These are phyloP conservation scores for Omphalea diandra DNA, from an alignment of 441 rosid genomes.

Conservation along the genomic window DNA sequence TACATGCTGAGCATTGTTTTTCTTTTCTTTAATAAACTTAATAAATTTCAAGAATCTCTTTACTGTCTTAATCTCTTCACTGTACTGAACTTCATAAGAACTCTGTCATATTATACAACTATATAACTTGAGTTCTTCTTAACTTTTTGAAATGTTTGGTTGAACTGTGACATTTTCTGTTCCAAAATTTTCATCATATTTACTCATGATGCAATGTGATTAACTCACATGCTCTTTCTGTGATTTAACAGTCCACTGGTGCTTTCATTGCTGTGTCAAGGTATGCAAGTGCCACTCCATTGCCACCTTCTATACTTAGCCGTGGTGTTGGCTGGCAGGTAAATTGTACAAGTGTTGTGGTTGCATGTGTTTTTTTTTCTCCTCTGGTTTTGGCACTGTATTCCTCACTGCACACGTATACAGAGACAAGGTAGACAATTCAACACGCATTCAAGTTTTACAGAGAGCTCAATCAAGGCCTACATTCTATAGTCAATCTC, in stretches of 20 bases:
- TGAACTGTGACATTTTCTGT: neutral
- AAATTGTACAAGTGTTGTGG: slow-evolving; percentile 14
- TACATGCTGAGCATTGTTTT: neutral
- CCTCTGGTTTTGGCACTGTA: neutral
- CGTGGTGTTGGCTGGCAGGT: slow-evolving; percentile 99
- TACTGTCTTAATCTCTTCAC: neutral
- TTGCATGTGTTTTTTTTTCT: neutral
- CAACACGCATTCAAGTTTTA: neutral
- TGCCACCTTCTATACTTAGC: slow-evolving; percentile 92
- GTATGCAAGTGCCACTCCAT: slow-evolving; percentile 88
- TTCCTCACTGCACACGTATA: neutral
- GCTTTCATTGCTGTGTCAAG: slow-evolving; percentile 80
- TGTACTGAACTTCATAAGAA: neutral
- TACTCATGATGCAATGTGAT: neutral
- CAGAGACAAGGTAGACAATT: neutral
- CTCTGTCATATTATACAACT: neutral
- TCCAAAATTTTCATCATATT: neutral
- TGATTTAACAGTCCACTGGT: slow-evolving; percentile 76
- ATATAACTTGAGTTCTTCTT: neutral
- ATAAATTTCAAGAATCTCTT: neutral
- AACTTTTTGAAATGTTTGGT: neutral
- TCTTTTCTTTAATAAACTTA: neutral
- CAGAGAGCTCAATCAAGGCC: neutral
- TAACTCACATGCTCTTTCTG: slow-evolving; percentile 10
- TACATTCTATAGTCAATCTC: too few relatives aligned